phyloP scores from a whole-genome alignment of 257 asterid species.

The Osmanthus fragrans region DNA sequence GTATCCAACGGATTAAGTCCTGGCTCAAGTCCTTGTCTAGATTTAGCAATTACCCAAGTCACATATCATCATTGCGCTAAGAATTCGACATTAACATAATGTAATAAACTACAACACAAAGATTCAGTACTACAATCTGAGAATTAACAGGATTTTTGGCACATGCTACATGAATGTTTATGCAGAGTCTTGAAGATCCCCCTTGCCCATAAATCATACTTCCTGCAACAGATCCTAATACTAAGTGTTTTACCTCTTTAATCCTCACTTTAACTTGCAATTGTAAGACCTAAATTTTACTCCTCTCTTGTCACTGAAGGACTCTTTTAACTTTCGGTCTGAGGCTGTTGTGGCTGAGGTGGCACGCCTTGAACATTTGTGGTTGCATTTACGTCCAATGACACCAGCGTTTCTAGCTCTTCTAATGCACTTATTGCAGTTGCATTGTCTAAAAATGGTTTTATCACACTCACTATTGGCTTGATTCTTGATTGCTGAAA shows the following conservation, averaged over 20 bases:
- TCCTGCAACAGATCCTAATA: slow-evolving; percentile 26
- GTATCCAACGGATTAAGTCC: not conserved
- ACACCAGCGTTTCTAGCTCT: slow-evolving; percentile 61
- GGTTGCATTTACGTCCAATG: slow-evolving; percentile 12
- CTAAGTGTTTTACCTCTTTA: slow-evolving; percentile 2
- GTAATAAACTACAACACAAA: not conserved
- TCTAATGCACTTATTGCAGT: slow-evolving; percentile 48
- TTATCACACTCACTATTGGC: slow-evolving; percentile 44
- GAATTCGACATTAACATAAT: not conserved
- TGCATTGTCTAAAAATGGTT: slow-evolving; percentile 50
- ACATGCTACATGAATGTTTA: not conserved
- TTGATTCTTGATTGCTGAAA: slow-evolving; percentile 36
- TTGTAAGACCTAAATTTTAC: slow-evolving; percentile 9
- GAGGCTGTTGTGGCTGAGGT: slow-evolving; percentile 19
- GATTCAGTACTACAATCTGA: not conserved
- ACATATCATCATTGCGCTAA: not conserved
- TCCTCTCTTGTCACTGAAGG: slow-evolving; percentile 26
- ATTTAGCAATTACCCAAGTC: not conserved
- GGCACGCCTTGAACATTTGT: slow-evolving; percentile 19
- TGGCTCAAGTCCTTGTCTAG: not conserved
- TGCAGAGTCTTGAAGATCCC: slow-evolving; percentile 25
- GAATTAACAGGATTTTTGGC: not conserved
- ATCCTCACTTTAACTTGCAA: slow-evolving; percentile 16
- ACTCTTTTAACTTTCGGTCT: slow-evolving; percentile 28
- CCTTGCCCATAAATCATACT: slow-evolving; percentile 12